Conservation (phyloP, 352 stramenopile species). For the Phytopythium chamaehyphon region DNA sequence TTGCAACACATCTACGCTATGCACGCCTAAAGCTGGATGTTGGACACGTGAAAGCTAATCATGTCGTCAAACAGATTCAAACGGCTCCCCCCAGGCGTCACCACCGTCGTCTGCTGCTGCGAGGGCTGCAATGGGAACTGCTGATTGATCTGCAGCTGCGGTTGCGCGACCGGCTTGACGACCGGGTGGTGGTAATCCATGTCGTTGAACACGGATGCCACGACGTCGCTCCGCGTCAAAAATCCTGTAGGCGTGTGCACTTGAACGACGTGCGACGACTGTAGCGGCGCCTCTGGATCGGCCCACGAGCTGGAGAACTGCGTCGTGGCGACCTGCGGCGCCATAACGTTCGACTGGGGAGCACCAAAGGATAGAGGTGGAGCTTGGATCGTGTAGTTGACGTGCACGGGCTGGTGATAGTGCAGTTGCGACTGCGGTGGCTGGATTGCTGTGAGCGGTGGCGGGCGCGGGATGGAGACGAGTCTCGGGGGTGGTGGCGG, state of each 20-base stretch:
- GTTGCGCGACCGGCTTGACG: conserved; percentile 5
- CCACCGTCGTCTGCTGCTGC: neutral
- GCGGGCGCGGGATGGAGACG: neutral
- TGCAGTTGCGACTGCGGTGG: conserved; percentile 5
- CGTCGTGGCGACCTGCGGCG: neutral
- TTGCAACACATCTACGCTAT: neutral
- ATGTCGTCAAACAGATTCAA: conserved; percentile 36
- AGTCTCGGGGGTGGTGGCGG: conserved; percentile 9
- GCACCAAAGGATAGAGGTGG: neutral
- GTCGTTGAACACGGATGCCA: conserved; percentile 37
- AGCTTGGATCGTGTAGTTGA: neutral
- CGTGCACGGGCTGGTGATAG: neutral
- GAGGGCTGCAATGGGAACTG: neutral
- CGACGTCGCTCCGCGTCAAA: conserved; percentile 15
- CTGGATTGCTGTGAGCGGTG: neutral
- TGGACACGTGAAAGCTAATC: conserved; percentile 37
- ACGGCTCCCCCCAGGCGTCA: neutral
- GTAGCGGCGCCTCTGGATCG: conserved; percentile 1
- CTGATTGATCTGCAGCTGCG: conserved; percentile 7
- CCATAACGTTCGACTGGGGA: neutral
- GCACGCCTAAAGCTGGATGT: conserved; percentile 13
- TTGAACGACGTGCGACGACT: neutral
- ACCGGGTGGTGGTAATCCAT: conserved; percentile 14
- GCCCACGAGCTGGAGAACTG: conserved; percentile 3
- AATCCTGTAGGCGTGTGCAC: conserved; percentile 6